phyloP scores from a whole-genome alignment of 2,329 filamentous ascomycete species.

The Amauroascus verrucosus region DNA sequence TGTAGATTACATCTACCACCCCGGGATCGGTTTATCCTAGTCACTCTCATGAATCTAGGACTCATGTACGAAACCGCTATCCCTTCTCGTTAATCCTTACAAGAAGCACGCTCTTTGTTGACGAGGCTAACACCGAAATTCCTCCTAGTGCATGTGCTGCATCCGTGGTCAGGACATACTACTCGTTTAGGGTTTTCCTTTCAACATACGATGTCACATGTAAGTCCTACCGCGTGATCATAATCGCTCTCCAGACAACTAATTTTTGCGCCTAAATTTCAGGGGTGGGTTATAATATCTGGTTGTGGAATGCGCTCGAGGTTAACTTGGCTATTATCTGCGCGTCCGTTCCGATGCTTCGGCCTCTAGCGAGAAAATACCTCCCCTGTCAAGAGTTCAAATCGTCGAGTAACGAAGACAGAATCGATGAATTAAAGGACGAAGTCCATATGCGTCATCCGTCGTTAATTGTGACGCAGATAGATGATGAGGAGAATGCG shows the following conservation, averaged over 20 bases:
- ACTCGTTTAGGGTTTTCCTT: conserved; percentile 11
- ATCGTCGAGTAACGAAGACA: not conserved
- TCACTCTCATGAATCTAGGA: conserved; percentile 17
- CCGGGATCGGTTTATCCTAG: conserved; percentile 13
- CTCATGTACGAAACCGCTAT: conserved; percentile 11
- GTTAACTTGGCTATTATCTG: conserved; percentile 20
- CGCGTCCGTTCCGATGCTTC: conserved; percentile 18
- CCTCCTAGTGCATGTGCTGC: conserved; percentile 14
- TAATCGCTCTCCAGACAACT: not conserved
- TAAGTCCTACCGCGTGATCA: conserved; percentile 1
- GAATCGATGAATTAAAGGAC: no score
- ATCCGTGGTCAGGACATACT: conserved; percentile 14
- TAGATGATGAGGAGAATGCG: not conserved
- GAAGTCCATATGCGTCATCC: no score
- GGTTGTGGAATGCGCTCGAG: conserved; percentile 19
- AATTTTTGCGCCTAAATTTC: not conserved
- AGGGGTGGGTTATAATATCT: conserved; percentile 18
- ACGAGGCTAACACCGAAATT: not conserved
- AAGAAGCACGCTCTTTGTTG: not conserved
- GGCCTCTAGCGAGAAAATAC: conserved; percentile 16
- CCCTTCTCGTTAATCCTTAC: no score
- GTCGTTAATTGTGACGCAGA: not conserved
- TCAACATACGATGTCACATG: conserved; percentile 17
- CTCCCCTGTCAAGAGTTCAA: conserved; percentile 11
- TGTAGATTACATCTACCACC: conserved; percentile 15